A percentile compares a stretch with the other conserved stretches of the same genome.
Evolutionary conservation across 1,284 basidiomycete species (phyloP).

Genomic region (Cystobasidium pallidum): DNA sequence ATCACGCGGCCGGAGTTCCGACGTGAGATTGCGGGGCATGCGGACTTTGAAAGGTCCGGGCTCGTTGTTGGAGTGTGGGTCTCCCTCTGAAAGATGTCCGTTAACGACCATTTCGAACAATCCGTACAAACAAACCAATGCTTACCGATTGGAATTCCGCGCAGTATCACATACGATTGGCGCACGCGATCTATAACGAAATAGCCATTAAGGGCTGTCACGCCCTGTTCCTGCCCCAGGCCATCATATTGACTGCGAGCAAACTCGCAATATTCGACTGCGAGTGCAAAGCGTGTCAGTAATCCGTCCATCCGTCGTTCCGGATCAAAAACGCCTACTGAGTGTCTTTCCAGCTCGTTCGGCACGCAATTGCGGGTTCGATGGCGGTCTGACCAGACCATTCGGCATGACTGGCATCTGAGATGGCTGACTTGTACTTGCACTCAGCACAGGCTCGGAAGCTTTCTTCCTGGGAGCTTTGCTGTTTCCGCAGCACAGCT

Average conservation of each 20-base stretch:
- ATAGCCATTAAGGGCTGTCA: conserved; percentile 43
- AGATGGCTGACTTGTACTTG: conserved; percentile 13
- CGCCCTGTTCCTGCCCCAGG: conserved; percentile 38
- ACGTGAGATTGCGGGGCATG: conserved; percentile 39
- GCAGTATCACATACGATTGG: conserved; percentile 30
- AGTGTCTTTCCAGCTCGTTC: conserved; percentile 41
- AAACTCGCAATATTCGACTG: conserved; percentile 44
- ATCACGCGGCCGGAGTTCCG: conserved; percentile 37
- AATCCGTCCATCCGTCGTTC: background rate
- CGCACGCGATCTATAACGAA: conserved; percentile 41
- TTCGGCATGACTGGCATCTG: conserved; percentile 30
- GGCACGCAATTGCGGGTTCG: conserved; percentile 34
- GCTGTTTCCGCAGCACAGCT: conserved; percentile 3
- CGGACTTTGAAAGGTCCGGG: conserved; percentile 45
- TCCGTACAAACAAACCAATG: background rate
- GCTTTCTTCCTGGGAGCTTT: conserved; percentile 35
- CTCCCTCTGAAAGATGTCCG: conserved; percentile 29
- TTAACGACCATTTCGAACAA: background rate
- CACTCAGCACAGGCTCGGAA: conserved; percentile 15
- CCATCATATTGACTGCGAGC: conserved; percentile 37
- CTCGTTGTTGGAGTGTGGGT: conserved; percentile 37
- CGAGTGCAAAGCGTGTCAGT: background rate
- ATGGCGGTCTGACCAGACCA: conserved; percentile 22
- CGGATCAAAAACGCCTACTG: conserved; percentile 4
- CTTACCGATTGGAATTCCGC: conserved; percentile 39